phyloP scores from a whole-genome alignment of 2,329 filamentous ascomycete genomes.

The Corniculantispora saksenae region DNA sequence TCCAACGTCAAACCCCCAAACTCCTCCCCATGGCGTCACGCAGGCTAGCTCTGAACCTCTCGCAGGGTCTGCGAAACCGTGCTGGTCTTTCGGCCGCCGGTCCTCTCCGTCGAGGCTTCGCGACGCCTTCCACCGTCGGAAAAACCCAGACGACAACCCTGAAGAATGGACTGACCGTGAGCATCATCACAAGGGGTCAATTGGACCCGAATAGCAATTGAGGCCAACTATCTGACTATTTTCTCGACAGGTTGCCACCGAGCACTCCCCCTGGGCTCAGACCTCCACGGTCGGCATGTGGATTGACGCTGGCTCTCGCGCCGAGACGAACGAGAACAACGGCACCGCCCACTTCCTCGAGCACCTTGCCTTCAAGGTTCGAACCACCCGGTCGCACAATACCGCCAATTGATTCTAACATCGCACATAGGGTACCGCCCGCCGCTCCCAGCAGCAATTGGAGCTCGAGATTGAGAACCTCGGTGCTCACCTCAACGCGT shows the following conservation, averaged over 20 bases:
- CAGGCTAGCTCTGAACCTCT: conserved; percentile 93
- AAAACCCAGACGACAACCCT: conserved; percentile 96
- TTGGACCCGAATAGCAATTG: conserved; percentile 34
- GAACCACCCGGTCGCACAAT: conserved; percentile 2
- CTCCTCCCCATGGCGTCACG: conserved; percentile 83
- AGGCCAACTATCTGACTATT: conserved; percentile 30
- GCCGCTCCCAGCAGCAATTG: conserved; percentile 92
- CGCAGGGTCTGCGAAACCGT: conserved; percentile 85
- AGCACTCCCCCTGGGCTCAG: conserved; percentile 97
- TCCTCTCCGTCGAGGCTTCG: conserved; percentile 82
- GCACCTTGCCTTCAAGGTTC: conserved; percentile 99
- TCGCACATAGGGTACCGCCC: conserved; percentile 74
- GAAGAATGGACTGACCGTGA: conserved; percentile 94
- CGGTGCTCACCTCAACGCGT: conserved; percentile 98
- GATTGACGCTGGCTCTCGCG: conserved; percentile 98
- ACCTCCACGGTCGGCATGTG: conserved; percentile 98
- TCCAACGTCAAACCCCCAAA: conserved; percentile 50
- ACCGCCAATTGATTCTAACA: conserved; percentile 3
- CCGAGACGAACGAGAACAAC: conserved; percentile 98
- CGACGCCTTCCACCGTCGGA: conserved; percentile 77
- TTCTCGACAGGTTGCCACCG: conserved; percentile 78
- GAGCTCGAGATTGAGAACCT: conserved; percentile 99
- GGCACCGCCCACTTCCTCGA: conserved; percentile 99
- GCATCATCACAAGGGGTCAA: conserved; percentile 38
- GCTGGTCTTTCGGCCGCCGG: conserved; percentile 77